A percentile compares a stretch with the other conserved stretches of the same genome.
phyloP scores from a whole-genome alignment of 352 stramenopile genomes.

The Pythium myriotylum region DNA sequence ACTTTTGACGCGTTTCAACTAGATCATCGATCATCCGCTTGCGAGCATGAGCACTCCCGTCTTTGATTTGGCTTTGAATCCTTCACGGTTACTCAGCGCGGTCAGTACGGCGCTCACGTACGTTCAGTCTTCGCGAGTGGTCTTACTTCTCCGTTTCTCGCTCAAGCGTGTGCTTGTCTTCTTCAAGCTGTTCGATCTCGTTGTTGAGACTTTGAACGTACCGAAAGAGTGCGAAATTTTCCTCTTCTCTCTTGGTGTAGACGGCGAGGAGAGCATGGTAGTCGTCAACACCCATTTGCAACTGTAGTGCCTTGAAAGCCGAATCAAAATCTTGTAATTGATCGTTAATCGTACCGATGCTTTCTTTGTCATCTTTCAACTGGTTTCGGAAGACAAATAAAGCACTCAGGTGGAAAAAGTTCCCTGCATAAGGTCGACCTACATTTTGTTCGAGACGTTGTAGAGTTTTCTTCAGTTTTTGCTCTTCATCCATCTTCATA shows the following conservation, averaged over 20 bases:
- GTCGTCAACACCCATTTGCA: constrained; percentile 68
- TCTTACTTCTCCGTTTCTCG: constrained; percentile 61
- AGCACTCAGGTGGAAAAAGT: neutral
- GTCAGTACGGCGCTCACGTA: too few species aligned
- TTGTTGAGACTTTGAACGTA: constrained; percentile 84
- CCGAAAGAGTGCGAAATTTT: constrained; percentile 81
- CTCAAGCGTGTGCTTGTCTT: constrained; percentile 68
- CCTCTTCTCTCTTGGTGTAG: constrained; percentile 75
- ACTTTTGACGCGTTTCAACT: constrained; percentile 74
- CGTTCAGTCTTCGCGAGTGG: too few species aligned
- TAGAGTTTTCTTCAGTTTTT: constrained; percentile 67
- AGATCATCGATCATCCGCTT: constrained; percentile 78
- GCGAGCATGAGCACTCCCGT: constrained; percentile 62
- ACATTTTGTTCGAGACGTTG: constrained; percentile 66
- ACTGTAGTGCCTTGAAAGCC: constrained; percentile 59
- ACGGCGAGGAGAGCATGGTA: constrained; percentile 60
- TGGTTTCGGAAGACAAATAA: constrained; percentile 20
- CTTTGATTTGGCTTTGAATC: constrained; percentile 60
- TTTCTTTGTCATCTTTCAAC: constrained; percentile 72
- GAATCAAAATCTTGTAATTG: constrained; percentile 76
- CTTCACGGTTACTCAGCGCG: too few species aligned
- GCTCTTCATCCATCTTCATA: constrained; percentile 77
- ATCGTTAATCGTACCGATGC: constrained; percentile 69
- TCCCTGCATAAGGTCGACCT: neutral
- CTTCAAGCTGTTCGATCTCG: constrained; percentile 79